These are phyloP conservation scores for Penstemon barbatus DNA, from an alignment of 257 asterid species.

Conservation along the genomic window DNA sequence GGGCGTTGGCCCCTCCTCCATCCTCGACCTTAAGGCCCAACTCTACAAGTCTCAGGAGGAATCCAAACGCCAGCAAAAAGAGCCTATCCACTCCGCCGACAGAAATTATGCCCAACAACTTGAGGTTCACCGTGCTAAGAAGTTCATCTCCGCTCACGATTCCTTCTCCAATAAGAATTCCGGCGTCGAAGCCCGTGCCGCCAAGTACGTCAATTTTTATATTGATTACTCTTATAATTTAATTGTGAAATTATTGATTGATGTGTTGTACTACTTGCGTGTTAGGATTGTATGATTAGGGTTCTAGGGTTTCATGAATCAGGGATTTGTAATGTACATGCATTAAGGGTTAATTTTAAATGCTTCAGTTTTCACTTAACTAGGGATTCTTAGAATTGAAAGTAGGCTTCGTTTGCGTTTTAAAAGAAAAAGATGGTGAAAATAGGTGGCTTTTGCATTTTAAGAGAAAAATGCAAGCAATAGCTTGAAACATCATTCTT, in stretches of 20 bases:
- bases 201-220: constrained; percentile 50
- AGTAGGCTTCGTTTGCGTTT: background rate
- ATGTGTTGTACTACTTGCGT: background rate
- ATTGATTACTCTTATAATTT: background rate
- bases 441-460: too few species aligned
- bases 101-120: constrained; percentile 53
- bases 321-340: constrained; percentile 17
- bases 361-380: too few species aligned
- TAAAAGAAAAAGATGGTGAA: background rate
- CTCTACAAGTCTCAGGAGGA: constrained; percentile 92
- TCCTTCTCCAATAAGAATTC: constrained; percentile 57
- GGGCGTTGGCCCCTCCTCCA: constrained; percentile 94
- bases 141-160: constrained; percentile 57
- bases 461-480: too few species aligned
- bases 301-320: constrained; percentile 37
- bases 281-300: constrained; percentile 16
- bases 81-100: constrained; percentile 54
- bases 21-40: constrained; percentile 91
- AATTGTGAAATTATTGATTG: background rate
- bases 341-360: background rate
- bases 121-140: constrained; percentile 84
- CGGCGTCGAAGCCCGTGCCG: constrained; percentile 84
- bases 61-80: constrained; percentile 76
- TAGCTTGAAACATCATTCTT: too few species aligned
- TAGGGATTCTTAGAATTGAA: too few species aligned